These are phyloP conservation scores for Diaporthe longicolla DNA, from an alignment of 2,329 filamentous ascomycete species.

Conservation along the genomic window DNA sequence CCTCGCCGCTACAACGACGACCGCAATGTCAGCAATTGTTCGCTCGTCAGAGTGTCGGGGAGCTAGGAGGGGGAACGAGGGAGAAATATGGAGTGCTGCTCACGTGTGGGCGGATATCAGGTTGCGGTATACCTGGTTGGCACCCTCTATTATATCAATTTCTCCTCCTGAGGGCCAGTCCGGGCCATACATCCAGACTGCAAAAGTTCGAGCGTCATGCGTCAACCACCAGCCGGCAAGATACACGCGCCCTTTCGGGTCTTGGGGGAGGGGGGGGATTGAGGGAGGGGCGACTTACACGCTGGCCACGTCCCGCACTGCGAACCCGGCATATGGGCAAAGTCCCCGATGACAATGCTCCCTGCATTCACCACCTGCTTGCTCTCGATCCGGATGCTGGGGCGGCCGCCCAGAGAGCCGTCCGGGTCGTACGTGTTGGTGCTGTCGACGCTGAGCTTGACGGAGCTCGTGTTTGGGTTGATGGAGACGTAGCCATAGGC, in stretches of 20 bases:
- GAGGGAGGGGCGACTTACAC: conserved; percentile 24
- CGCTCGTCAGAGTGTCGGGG: not conserved
- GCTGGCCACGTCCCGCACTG: conserved; percentile 64
- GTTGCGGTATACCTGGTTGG: conserved; percentile 72
- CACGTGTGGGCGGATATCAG: conserved; percentile 74
- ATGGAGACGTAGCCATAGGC: conserved; percentile 58
- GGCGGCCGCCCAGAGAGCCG: conserved; percentile 57
- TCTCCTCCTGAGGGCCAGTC: conserved; percentile 76
- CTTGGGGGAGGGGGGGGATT: not conserved
- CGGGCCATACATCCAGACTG: conserved; percentile 65
- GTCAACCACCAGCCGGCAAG: conserved; percentile 1
- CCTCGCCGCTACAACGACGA: conserved; percentile 6
- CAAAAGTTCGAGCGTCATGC: not conserved
- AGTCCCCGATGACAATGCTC: conserved; percentile 60
- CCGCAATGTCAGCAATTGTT: not conserved
- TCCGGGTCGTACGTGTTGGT: conserved; percentile 54
- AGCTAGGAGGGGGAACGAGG: not conserved
- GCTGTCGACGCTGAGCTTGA: conserved; percentile 63
- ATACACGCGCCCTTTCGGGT: not conserved
- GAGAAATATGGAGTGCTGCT: conserved; percentile 39
- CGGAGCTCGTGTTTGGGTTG: conserved; percentile 56
- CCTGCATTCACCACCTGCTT: conserved; percentile 61
- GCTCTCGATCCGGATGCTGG: conserved; percentile 61
- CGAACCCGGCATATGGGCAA: conserved; percentile 65
- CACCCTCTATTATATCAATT: conserved; percentile 80